phyloP scores from a whole-genome alignment of 2,329 filamentous ascomycete species.

The Colletotrichum abscissum region DNA sequence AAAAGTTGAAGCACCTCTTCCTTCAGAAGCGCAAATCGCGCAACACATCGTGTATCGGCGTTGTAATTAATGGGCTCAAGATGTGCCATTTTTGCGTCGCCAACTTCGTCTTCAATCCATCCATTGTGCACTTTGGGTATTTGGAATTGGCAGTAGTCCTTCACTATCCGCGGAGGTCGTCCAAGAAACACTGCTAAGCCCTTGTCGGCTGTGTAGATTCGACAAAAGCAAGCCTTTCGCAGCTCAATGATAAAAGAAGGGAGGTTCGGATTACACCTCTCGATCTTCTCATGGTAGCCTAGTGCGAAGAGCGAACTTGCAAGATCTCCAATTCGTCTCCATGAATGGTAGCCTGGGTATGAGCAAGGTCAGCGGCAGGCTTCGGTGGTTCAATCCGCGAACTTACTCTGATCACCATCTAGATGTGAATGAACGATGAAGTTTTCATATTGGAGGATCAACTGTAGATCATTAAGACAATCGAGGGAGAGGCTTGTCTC shows the following conservation, averaged over 20 bases:
- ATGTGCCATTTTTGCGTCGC: neutral
- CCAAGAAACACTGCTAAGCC: neutral
- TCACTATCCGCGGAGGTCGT: neutral
- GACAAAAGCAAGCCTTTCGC: neutral
- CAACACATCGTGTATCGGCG: neutral
- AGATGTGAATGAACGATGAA: conserved; percentile 57
- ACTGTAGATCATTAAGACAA: conserved; percentile 55
- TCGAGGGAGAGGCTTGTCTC: conserved; percentile 41
- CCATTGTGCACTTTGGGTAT: neutral
- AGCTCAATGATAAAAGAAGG: neutral
- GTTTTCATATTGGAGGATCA: conserved; percentile 58
- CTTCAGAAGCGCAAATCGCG: neutral
- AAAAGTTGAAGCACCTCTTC: neutral
- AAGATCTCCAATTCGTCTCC: conserved; percentile 58
- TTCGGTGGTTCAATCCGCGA: neutral
- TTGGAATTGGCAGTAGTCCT: neutral
- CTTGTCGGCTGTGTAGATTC: neutral
- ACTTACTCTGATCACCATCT: conserved; percentile 55
- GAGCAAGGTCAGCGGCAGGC: conserved; percentile 25
- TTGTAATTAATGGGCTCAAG: neutral
- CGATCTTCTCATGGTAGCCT: conserved; percentile 55
- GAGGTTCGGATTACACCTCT: neutral
- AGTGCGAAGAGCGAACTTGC: conserved; percentile 58
- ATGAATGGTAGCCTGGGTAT: conserved; percentile 55
- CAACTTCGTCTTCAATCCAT: neutral